Evolutionary conservation across 2,329 filamentous ascomycete species (phyloP).

Genomic region (Fusarium domesticum): DNA sequence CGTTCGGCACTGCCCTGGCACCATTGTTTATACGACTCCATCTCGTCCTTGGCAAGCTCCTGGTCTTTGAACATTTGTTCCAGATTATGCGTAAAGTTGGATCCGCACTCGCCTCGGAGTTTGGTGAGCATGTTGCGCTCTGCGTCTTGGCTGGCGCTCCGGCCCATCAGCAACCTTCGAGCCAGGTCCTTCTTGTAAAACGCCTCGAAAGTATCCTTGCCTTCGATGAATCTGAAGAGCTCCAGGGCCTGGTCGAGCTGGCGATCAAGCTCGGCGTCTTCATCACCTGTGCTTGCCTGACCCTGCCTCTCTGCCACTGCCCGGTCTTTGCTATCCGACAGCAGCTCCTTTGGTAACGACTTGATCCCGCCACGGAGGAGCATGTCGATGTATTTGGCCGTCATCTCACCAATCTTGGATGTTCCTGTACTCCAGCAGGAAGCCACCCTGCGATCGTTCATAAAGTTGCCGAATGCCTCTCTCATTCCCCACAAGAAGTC

Average conservation of each 20-base stretch:
- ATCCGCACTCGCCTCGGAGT: constrained; percentile 88
- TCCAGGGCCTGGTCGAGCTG: constrained; percentile 92
- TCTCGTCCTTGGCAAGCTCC: constrained; percentile 87
- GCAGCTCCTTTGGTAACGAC: constrained; percentile 67
- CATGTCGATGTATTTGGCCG: constrained; percentile 93
- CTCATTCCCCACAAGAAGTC: constrained; percentile 73
- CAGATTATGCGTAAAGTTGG: constrained; percentile 91
- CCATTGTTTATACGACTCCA: constrained; percentile 78
- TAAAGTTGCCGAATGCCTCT: constrained; percentile 83
- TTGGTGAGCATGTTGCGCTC: constrained; percentile 94
- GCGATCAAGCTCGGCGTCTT: constrained; percentile 86
- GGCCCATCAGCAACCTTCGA: constrained; percentile 80
- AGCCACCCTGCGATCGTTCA: constrained; percentile 80
- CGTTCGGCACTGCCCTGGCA: constrained; percentile 49
- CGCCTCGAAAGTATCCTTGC: constrained; percentile 96
- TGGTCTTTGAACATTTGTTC: constrained; percentile 99
- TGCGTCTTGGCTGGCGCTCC: constrained; percentile 90
- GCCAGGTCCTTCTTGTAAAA: constrained; percentile 99
- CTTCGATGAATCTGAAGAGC: constrained; percentile 93
- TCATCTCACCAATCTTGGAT: constrained; percentile 96
- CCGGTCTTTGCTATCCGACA: constrained; percentile 59
- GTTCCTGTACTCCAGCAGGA: constrained; percentile 76
- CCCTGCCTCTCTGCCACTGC: constrained; percentile 58
- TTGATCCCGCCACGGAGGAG: constrained; percentile 85
- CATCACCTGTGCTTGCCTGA: constrained; percentile 69